Evolutionary conservation across 495 filamentous ascomycete genomes (phyloP), one percentile per base, ranked within the genome.

Genomic region (Aspergillus affinis): DNA sequence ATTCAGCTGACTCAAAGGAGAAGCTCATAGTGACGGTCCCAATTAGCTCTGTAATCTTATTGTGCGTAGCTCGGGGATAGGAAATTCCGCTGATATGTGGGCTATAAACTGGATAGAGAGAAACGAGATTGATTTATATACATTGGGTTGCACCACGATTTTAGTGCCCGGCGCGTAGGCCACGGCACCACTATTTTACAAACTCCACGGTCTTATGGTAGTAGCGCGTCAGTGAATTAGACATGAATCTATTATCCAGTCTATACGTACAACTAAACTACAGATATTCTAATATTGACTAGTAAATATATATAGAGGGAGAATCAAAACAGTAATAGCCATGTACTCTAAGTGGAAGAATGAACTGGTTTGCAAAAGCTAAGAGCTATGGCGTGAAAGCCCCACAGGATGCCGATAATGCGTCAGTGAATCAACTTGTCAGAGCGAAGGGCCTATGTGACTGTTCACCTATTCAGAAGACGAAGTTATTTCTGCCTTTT

Each of bases 171-270:
- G 46, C 46, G 19, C 46, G 46, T 48, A 48, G 46, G 46, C 46
- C 46, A 48, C 46, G 46, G 19, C 19, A 12, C 46, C 46, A 48
- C 46, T 17, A 12, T 48, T 48, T 48, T 12, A 48, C 19, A 20
- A 48, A 48, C 46, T 48, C 46, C 46, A 48, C 46, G 46, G 46
- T 20, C 19, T 20, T 12, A 48, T n/a, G 19, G 46, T 48, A 48
- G 46, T 48, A 15, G 46, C 46, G 46, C 6, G 46, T 48, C 19
- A 48, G 46, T 6, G 46, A 48, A 20, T 48, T 48, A 15, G 46
- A n/a, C 15, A 20, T 12, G 46, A 12, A 48, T 20, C 12, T 20
- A 8, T 30, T 30, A 8, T 30, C 29, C 4, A 30, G 4, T 30
- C 4, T 30, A 4, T 30, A 30, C 29, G 29, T 48, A 48, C 15